Percentiles rank a stretch among this genome's conserved stretches.
Conservation (phyloP, 148 eudicot genomes). For the Talinum fruticosum region DNA sequence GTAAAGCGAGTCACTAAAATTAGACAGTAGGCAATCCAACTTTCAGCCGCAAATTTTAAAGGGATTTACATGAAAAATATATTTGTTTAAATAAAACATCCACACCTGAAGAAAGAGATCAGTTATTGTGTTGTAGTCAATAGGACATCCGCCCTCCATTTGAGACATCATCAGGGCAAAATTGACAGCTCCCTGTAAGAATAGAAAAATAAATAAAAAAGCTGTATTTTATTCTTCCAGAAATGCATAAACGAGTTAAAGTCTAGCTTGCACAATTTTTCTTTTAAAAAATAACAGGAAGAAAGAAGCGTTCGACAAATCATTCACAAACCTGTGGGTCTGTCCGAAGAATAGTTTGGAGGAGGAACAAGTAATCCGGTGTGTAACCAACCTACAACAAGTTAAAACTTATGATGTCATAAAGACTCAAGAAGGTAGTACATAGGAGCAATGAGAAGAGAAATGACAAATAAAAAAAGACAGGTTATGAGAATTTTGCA, state of each 20-base stretch:
- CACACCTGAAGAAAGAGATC: slow-evolving; percentile 90
- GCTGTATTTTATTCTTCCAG: not conserved
- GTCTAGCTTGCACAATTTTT: not conserved
- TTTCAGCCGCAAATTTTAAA: not conserved
- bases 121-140: slow-evolving; percentile 85
- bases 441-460: not conserved
- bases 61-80: not conserved
- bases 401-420: not conserved
- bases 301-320: not conserved
- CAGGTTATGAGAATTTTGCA: not conserved
- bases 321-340: slow-evolving; percentile 33
- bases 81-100: not conserved
- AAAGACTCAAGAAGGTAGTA: not conserved
- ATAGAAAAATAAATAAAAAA: not conserved
- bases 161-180: slow-evolving; percentile 76
- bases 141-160: slow-evolving; percentile 94
- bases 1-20: not conserved
- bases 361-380: slow-evolving; percentile 37
- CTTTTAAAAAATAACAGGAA: not conserved
- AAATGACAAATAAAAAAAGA: not conserved
- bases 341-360: slow-evolving; percentile 37
- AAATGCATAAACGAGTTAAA: not conserved
- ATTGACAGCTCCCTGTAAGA: slow-evolving; percentile 35
- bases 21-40: not conserved
- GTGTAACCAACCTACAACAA: slow-evolving; percentile 35